Conservation (phyloP, 2,329 filamentous ascomycete species). For the Sporothrix globosa region DNA sequence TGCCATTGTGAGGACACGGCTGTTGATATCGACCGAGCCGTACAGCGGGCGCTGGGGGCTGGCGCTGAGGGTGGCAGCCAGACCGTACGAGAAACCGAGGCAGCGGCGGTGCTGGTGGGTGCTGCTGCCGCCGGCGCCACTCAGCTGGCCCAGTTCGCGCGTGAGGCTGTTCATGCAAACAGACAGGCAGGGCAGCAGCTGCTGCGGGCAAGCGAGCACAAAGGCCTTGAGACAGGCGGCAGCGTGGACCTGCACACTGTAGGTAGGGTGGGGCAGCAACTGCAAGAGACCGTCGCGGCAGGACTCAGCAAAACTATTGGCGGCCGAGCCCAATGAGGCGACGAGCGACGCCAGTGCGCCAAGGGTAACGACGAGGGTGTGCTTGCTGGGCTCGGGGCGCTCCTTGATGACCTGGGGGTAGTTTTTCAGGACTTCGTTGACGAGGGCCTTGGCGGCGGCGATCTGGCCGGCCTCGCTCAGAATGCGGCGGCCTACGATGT, state of each 20-base stretch:
- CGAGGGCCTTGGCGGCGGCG: constrained; percentile 75
- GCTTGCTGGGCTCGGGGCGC: constrained; percentile 83
- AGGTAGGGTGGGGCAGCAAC: constrained; percentile 90
- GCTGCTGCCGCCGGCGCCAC: constrained; percentile 74
- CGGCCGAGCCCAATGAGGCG: constrained; percentile 77
- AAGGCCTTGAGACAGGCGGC: constrained; percentile 85
- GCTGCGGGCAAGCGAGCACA: constrained; percentile 87
- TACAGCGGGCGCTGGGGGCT: constrained; percentile 87
- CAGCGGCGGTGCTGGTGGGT: constrained; percentile 62
- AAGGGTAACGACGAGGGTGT: constrained; percentile 76
- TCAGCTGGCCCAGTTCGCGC: constrained; percentile 79
- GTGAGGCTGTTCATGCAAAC: constrained; percentile 96
- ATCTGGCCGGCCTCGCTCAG: constrained; percentile 88
- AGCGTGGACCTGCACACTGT: constrained; percentile 90
- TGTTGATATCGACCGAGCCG: constrained; percentile 94
- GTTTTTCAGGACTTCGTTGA: constrained; percentile 90
- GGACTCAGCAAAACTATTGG: constrained; percentile 74
- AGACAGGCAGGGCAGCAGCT: constrained; percentile 86
- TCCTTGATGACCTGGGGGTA: constrained; percentile 90
- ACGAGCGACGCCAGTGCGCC: constrained; percentile 80
- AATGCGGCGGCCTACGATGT: constrained; percentile 77
- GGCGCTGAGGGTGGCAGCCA: constrained; percentile 88
- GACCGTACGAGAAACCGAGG: constrained; percentile 86
- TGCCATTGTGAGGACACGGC: constrained; percentile 85
- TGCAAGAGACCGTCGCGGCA: constrained; percentile 88